A percentile compares a stretch with the other conserved stretches of the same genome.
Conservation (phyloP, 257 asterid species). For the Solanum sejunctum region DNA sequence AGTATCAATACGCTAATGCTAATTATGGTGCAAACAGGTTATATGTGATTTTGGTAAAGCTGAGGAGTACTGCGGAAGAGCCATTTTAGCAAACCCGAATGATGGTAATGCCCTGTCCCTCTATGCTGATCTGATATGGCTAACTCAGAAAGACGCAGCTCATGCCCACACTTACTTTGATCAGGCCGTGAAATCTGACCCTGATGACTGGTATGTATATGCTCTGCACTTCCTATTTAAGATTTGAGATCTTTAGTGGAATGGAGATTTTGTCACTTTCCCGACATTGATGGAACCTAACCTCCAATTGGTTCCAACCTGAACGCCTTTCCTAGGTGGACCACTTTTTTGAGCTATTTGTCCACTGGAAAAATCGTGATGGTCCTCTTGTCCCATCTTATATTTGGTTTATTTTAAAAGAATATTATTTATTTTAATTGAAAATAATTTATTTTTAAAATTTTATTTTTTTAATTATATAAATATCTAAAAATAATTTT, state of each 20-base stretch:
- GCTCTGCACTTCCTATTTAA: not conserved
- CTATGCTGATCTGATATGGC: constrained; percentile 87
- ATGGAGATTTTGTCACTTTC: not conserved
- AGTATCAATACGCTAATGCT: too few relatives aligned
- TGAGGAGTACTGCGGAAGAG: constrained; percentile 88
- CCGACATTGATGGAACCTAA: not conserved
- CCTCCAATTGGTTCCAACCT: not conserved
- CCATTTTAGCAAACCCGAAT: constrained; percentile 59
- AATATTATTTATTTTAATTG: too few relatives aligned
- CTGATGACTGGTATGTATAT: constrained; percentile 56
- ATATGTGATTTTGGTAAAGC: constrained; percentile 63
- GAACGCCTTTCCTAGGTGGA: not conserved
- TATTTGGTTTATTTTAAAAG: too few relatives aligned
- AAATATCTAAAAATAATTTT: too few relatives aligned
- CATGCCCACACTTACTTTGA: constrained; percentile 64
- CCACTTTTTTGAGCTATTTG: not conserved
- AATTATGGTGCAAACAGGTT: constrained; percentile 25
- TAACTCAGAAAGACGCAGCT: constrained; percentile 50
- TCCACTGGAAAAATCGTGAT: not conserved
- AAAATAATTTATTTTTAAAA: too few relatives aligned
- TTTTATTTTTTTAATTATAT: not conserved
- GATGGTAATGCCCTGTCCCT: constrained; percentile 67
- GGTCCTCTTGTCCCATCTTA: not conserved
- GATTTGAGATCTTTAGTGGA: not conserved
- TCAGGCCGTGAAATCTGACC: constrained; percentile 77